Evolutionary conservation across 768 basidiomycete species (phyloP), one percentile per base, ranked within the genome.

Genomic region (Pulveroboletus sp.): DNA sequence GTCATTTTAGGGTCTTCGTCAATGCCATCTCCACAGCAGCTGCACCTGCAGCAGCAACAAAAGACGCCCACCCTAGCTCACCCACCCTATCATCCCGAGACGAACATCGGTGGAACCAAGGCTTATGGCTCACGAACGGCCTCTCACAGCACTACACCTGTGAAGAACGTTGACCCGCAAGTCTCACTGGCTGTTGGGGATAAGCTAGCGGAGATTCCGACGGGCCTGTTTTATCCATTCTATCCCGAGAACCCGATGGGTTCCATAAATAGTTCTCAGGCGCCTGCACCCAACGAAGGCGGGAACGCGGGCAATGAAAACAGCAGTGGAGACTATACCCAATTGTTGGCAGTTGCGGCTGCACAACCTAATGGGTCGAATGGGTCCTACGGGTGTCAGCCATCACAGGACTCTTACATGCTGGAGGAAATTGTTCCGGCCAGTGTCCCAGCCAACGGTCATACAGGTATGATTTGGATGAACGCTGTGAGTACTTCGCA

Each of bases 181-280:
- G 32, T 60, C 12, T 43, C 60, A 8, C 59, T 60, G 11, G 55
- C 50, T 28, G 57, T 64, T 27, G 58, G 60, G 21, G 59, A 63
- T 26, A 71, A 63, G 9, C 76, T 89, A 32, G 82, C 80, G 2
- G 86, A 89, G 17, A 73, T 90, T 39, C 86, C 87, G 2, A 70
- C 77, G 6, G 77, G 75, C 28, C 66, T 89, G 39, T 90, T 91
- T 69, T 91, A 86, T 59, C 88, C 88, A 0, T 87, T 88, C 71
- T 88, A 76, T 59, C 82, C 86, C 0, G 86, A 88, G 56, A 69
- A 72, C 58, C 47, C 66, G 49, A 61, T 68, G 67, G 61, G 43
- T 14, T 50, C 65, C 30, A 47, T 58, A 21, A 37, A 15, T 17
- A 60, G 49, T 17, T 35, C 61, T 15, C 65, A 61, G 14, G 21